These are phyloP conservation scores for Cylindricascospora bacillispora DNA, from an alignment of 1,139 yeast genomes.

Conservation along the genomic window DNA sequence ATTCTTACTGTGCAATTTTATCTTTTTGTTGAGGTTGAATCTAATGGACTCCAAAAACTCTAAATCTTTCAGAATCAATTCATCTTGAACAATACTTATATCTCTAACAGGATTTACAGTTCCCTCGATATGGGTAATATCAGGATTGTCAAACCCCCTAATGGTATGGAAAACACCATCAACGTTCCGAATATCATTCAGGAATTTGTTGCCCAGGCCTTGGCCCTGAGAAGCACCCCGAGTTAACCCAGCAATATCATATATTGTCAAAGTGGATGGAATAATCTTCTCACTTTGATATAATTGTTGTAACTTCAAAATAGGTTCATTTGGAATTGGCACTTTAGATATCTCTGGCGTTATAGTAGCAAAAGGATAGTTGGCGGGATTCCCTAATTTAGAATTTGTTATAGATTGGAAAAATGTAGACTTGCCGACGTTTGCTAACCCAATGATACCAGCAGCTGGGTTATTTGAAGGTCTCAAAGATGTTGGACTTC, in stretches of 20 bases:
- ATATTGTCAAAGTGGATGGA: slow-evolving; percentile 46
- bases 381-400: slow-evolving; percentile 96
- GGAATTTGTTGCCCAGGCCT: slow-evolving; percentile 63
- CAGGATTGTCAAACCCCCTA: slow-evolving; percentile 55
- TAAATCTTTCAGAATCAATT: slow-evolving; percentile 56
- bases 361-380: slow-evolving; percentile 92
- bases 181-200: slow-evolving; percentile 57
- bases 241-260: slow-evolving; percentile 66
- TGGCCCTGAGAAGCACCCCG: slow-evolving; percentile 66
- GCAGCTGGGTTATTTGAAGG: slow-evolving; percentile 20
- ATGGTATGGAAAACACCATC: slow-evolving; percentile 67
- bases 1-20: slow-evolving; percentile 30
- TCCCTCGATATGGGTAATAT: slow-evolving; percentile 57
- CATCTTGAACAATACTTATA: slow-evolving; percentile 56
- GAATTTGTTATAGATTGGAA: slow-evolving; percentile 82
- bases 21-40: slow-evolving; percentile 33
- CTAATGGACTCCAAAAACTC: slow-evolving; percentile 49
- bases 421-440: slow-evolving; percentile 86
- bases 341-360: slow-evolving; percentile 59
- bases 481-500: too few relatives aligned
- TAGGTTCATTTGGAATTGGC: slow-evolving; percentile 39
- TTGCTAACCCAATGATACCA: slow-evolving; percentile 63
- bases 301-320: slow-evolving; percentile 34
- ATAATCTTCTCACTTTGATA: slow-evolving; percentile 40
- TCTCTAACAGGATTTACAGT: slow-evolving; percentile 55